These are phyloP conservation scores for Leavenworthia alabamica DNA, from an alignment of 345 rosid species.

Conservation along the genomic window DNA sequence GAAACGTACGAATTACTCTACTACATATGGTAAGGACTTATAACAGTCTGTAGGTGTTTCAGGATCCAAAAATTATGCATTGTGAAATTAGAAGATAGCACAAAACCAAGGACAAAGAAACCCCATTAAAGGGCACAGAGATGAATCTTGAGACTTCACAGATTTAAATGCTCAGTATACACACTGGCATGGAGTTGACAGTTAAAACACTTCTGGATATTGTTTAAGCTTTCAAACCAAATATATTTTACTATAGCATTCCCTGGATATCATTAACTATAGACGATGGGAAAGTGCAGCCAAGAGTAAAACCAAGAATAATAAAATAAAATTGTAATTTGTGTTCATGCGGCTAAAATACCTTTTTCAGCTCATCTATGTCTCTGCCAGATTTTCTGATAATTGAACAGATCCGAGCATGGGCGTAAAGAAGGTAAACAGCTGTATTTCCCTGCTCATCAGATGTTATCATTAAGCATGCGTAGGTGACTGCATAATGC, in stretches of 20 bases:
- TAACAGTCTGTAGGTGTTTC: not conserved
- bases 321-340: not conserved
- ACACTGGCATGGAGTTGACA: not conserved
- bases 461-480: constrained; percentile 12
- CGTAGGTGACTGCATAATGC: not conserved
- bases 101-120: not conserved
- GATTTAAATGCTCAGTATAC: not conserved
- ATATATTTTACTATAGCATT: not conserved
- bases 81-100: not conserved
- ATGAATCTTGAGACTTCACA: no score
- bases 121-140: not conserved
- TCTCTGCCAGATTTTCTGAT: constrained; percentile 88
- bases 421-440: constrained; percentile 93
- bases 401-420: constrained; percentile 97
- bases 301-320: constrained; percentile 6
- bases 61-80: not conserved
- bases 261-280: not conserved
- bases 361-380: constrained; percentile 71
- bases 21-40: not conserved
- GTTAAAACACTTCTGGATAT: not conserved
- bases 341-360: constrained; percentile 24
- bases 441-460: constrained; percentile 87
- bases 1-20: constrained; percentile 1
- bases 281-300: not conserved
- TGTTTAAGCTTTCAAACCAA: constrained; percentile 5